phyloP scores from a whole-genome alignment of 2,329 filamentous ascomycete genomes.

The Lachnellula suecica region DNA sequence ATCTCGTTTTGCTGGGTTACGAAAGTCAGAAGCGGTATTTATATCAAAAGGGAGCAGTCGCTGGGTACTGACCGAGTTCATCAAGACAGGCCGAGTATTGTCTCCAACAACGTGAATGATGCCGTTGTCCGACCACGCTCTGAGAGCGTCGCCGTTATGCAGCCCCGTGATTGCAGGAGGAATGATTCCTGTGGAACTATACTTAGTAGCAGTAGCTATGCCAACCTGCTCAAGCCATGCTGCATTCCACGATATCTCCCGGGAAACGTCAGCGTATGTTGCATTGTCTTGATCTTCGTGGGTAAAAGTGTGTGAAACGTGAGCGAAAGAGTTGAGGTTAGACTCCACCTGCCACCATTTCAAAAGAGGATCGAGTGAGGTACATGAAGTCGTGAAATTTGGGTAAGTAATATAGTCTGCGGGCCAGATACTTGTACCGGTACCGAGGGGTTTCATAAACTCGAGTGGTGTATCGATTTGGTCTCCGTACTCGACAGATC shows the following conservation, averaged over 20 bases:
- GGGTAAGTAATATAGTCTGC: slow-evolving; percentile 24
- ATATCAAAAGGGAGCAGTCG: slow-evolving; percentile 42
- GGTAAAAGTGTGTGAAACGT: slow-evolving; percentile 63
- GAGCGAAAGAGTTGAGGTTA: slow-evolving; percentile 54
- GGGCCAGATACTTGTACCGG: slow-evolving; percentile 50
- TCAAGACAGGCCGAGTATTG: slow-evolving; percentile 55
- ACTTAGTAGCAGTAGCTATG: slow-evolving; percentile 44
- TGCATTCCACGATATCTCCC: slow-evolving; percentile 60
- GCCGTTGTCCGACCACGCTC: slow-evolving; percentile 59
- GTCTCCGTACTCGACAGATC: slow-evolving; percentile 44
- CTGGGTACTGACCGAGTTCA: slow-evolving; percentile 50
- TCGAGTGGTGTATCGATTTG: slow-evolving; percentile 46
- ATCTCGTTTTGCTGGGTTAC: slow-evolving; percentile 34
- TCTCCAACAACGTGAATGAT: slow-evolving; percentile 61
- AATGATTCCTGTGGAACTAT: slow-evolving; percentile 55
- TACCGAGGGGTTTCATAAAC: slow-evolving; percentile 47
- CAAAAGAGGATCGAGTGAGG: slow-evolving; percentile 47
- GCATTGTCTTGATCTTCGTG: slow-evolving; percentile 59
- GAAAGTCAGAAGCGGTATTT: slow-evolving; percentile 37
- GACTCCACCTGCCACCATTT: slow-evolving; percentile 51
- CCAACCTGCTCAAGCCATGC: slow-evolving; percentile 56
- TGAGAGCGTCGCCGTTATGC: slow-evolving; percentile 62
- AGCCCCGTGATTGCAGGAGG: slow-evolving; percentile 63
- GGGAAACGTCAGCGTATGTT: slow-evolving; percentile 54
- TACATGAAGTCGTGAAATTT: slow-evolving; percentile 38